Conservation (phyloP, 257 asterid genomes). For the Rhazya stricta region DNA sequence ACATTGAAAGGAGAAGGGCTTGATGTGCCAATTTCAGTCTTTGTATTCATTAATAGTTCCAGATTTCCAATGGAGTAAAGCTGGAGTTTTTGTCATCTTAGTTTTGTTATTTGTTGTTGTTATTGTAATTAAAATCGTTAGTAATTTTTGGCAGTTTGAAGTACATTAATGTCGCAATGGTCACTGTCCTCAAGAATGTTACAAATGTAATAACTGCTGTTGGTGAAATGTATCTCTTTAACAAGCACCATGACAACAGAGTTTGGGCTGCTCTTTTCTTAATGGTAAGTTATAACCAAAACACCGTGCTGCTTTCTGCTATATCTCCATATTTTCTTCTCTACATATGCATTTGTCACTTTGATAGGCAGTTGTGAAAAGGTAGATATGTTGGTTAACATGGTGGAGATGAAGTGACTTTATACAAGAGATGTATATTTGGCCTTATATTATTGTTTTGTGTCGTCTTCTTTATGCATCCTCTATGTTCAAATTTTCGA, state of each 20-base stretch:
- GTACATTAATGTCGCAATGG: slow-evolving; percentile 96
- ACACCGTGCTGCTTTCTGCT: background rate
- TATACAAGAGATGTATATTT: slow-evolving; percentile 1
- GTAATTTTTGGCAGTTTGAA: slow-evolving; percentile 55
- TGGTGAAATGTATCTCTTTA: slow-evolving; percentile 92
- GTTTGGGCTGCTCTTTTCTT: slow-evolving; percentile 98
- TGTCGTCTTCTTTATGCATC: background rate
- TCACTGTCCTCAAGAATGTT: slow-evolving; percentile 95
- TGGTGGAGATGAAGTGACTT: slow-evolving; percentile 1
- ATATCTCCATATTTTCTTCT: background rate
- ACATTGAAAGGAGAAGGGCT: background rate
- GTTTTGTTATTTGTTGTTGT: background rate
- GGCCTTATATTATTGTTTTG: background rate
- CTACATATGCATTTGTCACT: background rate
- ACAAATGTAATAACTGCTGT: slow-evolving; percentile 95
- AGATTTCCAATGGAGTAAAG: background rate
- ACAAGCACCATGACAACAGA: slow-evolving; percentile 80
- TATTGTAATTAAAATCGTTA: background rate
- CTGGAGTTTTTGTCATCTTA: background rate
- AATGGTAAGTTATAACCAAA: slow-evolving; percentile 52
- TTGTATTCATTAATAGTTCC: background rate
- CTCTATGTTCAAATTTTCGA: background rate
- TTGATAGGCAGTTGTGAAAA: background rate
- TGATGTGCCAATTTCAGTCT: background rate
- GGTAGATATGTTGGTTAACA: background rate